Evolutionary conservation across 768 basidiomycete species (phyloP).

Genomic region (Panellus pusillus): DNA sequence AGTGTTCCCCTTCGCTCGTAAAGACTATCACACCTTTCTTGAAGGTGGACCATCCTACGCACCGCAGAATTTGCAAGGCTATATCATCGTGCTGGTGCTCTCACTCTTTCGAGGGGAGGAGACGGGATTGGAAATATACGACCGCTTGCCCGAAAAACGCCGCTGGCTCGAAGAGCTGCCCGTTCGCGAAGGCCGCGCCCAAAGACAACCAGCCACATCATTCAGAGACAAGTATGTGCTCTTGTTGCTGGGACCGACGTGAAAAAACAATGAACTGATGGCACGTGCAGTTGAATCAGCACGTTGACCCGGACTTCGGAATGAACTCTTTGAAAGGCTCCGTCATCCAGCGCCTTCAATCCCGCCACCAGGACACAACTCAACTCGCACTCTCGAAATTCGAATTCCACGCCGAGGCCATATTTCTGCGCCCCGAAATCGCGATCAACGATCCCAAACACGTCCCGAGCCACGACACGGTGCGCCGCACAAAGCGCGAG

Average conservation of each 20-base stretch:
- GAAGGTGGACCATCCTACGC: constrained; percentile 15
- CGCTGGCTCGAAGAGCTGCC: constrained; percentile 2
- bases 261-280: no score
- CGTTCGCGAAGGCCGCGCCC: no score
- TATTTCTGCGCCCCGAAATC: constrained; percentile 13
- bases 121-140: constrained; percentile 9
- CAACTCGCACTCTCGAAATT: constrained; percentile 16
- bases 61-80: constrained; percentile 15
- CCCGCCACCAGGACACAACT: constrained; percentile 14
- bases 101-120: constrained; percentile 13
- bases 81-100: constrained; percentile 16
- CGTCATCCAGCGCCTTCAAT: no score
- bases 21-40: constrained; percentile 13
- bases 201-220: no score
- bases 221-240: no score
- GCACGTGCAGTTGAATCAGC: no score
- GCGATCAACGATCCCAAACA: constrained; percentile 16
- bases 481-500: constrained; percentile 18
- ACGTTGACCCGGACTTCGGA: no score
- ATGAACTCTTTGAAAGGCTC: no score
- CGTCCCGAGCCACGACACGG: constrained; percentile 18
- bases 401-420: constrained; percentile 17
- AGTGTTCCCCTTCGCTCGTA: constrained; percentile 12
- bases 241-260: no score
- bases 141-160: constrained; percentile 16